Percentiles rank a stretch among this genome's conserved stretches.
phyloP scores from a whole-genome alignment of 495 filamentous ascomycete species.

The Penicillium canariense region DNA sequence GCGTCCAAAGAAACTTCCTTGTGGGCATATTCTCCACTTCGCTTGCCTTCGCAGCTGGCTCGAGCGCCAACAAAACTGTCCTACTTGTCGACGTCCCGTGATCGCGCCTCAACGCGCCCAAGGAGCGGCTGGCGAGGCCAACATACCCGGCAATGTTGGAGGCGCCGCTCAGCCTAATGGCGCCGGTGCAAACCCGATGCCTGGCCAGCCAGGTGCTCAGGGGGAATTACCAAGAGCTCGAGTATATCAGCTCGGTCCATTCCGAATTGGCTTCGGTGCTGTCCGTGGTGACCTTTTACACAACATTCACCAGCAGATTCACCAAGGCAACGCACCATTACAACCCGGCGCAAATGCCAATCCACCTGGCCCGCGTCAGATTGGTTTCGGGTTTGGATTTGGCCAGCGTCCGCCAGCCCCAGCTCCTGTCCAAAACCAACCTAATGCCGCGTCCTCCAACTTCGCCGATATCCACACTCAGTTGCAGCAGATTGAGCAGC shows the following conservation, averaged over 20 bases:
- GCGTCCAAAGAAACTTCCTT: constrained; percentile 92
- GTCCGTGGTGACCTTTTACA: constrained; percentile 53
- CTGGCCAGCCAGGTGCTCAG: constrained; percentile 29
- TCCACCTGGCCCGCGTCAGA: constrained; percentile 35
- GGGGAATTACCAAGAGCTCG: constrained; percentile 42
- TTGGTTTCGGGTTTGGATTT: constrained; percentile 46
- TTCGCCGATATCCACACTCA: constrained; percentile 48
- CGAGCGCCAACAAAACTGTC: constrained; percentile 97
- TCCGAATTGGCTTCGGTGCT: constrained; percentile 58
- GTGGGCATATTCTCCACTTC: constrained; percentile 93
- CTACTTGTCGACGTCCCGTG: constrained; percentile 87
- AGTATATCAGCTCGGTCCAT: constrained; percentile 55
- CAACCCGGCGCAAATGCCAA: constrained; percentile 34
- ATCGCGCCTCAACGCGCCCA: constrained; percentile 31
- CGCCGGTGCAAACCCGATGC: constrained; percentile 26
- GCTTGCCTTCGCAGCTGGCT: constrained; percentile 94
- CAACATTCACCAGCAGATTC: constrained; percentile 50
- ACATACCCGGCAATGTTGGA: constrained; percentile 27
- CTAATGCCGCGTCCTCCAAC: constrained; percentile 15
- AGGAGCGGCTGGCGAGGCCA: constrained; percentile 24
- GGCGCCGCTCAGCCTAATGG: constrained; percentile 27
- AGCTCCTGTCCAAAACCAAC: constrained; percentile 13
- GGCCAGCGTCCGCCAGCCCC: constrained; percentile 34
- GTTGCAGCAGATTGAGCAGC: constrained; percentile 61
- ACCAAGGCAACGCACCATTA: constrained; percentile 38